These are phyloP conservation scores for Bolboschoenoplectus hybrid DNA, from an alignment of 202 grass and related monocot species.

Conservation along the genomic window DNA sequence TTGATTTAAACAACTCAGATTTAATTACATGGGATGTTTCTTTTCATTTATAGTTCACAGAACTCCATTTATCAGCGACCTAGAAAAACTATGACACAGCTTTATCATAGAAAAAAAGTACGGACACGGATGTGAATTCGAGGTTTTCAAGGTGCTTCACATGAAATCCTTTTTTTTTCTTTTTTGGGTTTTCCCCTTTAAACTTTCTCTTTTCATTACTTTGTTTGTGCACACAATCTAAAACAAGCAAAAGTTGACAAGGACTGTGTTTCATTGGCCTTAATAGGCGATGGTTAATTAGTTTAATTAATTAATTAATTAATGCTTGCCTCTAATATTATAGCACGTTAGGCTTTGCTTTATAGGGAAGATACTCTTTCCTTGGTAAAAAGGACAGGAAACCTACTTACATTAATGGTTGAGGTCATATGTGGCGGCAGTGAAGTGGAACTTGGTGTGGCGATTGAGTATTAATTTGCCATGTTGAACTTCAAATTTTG, in stretches of 20 bases:
- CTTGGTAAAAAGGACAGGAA: background rate
- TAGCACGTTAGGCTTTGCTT: background rate
- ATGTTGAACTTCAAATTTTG: background rate
- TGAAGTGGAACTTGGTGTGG: background rate
- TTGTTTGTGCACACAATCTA: background rate
- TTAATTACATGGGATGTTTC: no score
- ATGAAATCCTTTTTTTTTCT: background rate
- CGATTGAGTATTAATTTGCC: background rate
- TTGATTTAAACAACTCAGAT: no score
- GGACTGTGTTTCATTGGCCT: conserved; percentile 12
- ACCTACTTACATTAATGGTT: background rate
- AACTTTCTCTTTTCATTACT: background rate
- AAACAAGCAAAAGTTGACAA: conserved; percentile 2
- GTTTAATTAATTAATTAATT: background rate
- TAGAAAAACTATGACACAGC: no score
- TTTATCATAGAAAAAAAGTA: no score
- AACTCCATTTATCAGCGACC: no score
- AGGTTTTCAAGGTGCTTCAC: background rate
- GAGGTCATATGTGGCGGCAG: background rate
- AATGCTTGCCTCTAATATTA: conserved; percentile 8
- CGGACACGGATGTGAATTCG: background rate
- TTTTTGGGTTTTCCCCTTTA: background rate
- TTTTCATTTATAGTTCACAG: no score
- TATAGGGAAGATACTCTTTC: background rate
- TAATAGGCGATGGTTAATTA: conserved; percentile 10